Base-by-base conservation (phyloP, 768 basidiomycete genomes). In the Lactifluus echinatus region DNA sequence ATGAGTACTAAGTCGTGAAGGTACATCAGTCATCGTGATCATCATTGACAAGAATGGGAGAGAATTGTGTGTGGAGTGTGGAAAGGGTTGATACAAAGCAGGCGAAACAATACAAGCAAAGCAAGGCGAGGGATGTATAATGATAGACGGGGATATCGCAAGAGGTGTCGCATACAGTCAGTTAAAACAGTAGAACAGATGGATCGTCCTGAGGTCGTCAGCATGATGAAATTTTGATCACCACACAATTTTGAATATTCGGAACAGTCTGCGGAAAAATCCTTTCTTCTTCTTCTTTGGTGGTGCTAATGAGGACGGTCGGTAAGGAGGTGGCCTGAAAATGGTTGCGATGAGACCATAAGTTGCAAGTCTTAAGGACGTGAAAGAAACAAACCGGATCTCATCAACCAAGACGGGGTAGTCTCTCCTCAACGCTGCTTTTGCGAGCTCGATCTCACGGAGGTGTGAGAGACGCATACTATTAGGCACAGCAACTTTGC, bases 271-370 rank as follows among this genome's bases (percentile, higher is more conserved):
- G 42, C 63, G 55, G 56, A 63, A 63, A 31, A 63, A 63, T 15
- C 63, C 63, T 46, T 43, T 63, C 46, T 56, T 63, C 53, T 62
- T 62, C 50, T 63, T 63, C 49, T 55, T 57, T 8, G 53, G 47
- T 23, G 33, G 14, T 34, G 21, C 47, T 17, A 47, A 3, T 21
- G 57, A 53, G 2, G 53, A 44, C 21, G 14, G 11, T 26, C 58
- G 58, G 39, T 59, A 59, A 26, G 58, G 58, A 6, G 34, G 57
- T 40, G 55, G 8, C 10, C 61, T 47, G 34, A 26, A 14, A 17
- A n/a, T 36, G 34, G 15, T 7, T 19, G 14, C 23, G 21, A 33
- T 50, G 14, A 55, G 50, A 44, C 31, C 11, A 23, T 36, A 23
- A 43, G 28, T 28, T 26, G 19, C 21, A 11, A 4, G 19, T 10